Conservation (phyloP, 129 eudicot species). For the Flaveria brownii region DNA sequence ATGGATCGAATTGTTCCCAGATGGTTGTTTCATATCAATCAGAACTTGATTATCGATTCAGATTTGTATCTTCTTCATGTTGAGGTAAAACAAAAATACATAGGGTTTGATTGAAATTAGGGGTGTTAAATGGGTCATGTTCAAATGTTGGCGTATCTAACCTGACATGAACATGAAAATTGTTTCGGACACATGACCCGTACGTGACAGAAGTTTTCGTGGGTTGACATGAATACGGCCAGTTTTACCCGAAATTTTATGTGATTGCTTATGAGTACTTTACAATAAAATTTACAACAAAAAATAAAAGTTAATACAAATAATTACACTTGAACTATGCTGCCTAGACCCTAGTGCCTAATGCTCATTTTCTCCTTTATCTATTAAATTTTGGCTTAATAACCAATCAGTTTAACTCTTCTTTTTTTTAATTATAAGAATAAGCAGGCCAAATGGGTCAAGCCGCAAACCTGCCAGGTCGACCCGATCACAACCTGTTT, state of each 20-base stretch:
- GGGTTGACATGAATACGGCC: neutral
- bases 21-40: constrained; percentile 76
- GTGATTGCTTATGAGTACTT: neutral
- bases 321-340: too few relatives aligned
- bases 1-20: constrained; percentile 62
- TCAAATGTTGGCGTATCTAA: neutral
- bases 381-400: too few relatives aligned
- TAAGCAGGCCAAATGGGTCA: neutral
- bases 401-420: too few relatives aligned
- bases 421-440: too few relatives aligned
- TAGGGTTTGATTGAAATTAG: neutral
- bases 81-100: constrained; percentile 49
- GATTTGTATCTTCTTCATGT: constrained; percentile 85
- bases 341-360: neutral
- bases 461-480: neutral
- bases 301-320: neutral
- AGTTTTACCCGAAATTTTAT: neutral
- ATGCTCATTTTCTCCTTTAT: too few relatives aligned
- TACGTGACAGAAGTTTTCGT: neutral
- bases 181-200: neutral
- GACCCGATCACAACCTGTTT: neutral
- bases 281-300: too few relatives aligned
- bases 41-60: constrained; percentile 78
- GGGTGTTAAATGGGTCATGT: neutral
- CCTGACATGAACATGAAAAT: neutral